Conservation (phyloP, 257 asterid species). For the Solanum acaule region DNA sequence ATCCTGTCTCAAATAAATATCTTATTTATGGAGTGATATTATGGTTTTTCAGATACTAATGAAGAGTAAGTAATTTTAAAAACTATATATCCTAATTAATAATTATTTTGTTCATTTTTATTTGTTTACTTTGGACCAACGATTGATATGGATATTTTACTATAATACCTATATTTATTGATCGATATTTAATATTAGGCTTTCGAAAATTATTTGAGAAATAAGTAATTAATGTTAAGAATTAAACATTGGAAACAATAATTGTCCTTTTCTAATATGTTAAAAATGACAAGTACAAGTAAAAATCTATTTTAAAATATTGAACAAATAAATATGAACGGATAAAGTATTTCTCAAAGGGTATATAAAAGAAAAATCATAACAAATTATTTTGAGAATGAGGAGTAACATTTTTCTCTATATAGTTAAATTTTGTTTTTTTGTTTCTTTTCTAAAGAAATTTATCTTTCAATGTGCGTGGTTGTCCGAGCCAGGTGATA, state of each 20-base stretch:
- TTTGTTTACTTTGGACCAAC: too few relatives aligned
- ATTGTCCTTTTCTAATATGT: too few relatives aligned
- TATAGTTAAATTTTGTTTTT: too few relatives aligned
- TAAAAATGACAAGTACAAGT: too few relatives aligned
- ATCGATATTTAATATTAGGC: neutral
- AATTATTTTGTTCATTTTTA: neutral
- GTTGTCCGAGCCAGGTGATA: neutral
- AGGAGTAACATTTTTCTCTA: neutral
- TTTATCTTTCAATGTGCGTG: neutral
- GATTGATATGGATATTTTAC: too few relatives aligned
- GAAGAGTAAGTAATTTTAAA: neutral
- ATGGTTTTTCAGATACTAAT: neutral
- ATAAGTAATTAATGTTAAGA: neutral
- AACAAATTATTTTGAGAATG: neutral
- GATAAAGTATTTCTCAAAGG: neutral
- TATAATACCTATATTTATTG: too few relatives aligned
- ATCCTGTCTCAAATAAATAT: neutral
- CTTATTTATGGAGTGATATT: neutral
- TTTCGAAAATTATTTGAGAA: too few relatives aligned
- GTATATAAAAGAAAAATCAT: neutral
- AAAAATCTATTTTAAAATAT: too few relatives aligned
- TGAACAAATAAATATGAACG: neutral
- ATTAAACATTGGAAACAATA: too few relatives aligned
- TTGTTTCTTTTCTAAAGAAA: too few relatives aligned
- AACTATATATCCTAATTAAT: neutral